phyloP scores from a whole-genome alignment of 768 basidiomycete species.

The Tephrocybe rancida region DNA sequence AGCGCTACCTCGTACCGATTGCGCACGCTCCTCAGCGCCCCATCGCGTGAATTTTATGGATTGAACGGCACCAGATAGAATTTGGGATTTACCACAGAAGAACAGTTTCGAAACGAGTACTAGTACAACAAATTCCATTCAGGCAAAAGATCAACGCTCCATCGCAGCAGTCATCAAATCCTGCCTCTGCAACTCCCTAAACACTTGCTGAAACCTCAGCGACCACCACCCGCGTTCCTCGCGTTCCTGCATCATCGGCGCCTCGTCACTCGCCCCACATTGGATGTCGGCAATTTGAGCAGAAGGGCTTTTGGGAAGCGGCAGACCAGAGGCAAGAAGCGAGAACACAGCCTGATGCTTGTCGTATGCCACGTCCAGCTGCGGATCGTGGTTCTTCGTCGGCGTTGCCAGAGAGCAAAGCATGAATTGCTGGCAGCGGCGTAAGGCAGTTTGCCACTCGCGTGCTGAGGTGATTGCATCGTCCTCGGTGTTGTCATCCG shows the following conservation, averaged over 20 bases:
- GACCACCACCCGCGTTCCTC: conserved; percentile 81
- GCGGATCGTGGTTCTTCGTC: conserved; percentile 19
- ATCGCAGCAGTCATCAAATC: conserved; percentile 17
- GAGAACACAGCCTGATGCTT: conserved; percentile 36
- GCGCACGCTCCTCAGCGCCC: too few relatives aligned
- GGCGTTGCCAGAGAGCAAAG: conserved; percentile 36
- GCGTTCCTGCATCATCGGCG: conserved; percentile 45
- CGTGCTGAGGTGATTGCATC: not conserved
- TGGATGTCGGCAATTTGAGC: conserved; percentile 44
- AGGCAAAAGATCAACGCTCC: not conserved
- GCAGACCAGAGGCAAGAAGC: conserved; percentile 45
- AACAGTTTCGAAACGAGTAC: too few relatives aligned
- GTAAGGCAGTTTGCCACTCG: conserved; percentile 56
- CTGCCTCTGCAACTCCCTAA: conserved; percentile 48
- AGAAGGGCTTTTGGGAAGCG: conserved; percentile 76
- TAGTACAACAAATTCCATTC: not conserved
- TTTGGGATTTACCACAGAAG: too few relatives aligned
- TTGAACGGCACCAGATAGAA: too few relatives aligned
- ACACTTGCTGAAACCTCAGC: conserved; percentile 53
- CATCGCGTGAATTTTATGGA: too few relatives aligned
- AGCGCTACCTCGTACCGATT: too few relatives aligned
- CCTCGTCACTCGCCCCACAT: conserved; percentile 14
- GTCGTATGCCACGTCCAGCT: conserved; percentile 29
- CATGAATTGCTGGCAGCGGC: conserved; percentile 52
- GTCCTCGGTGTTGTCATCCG: conserved; percentile 8